These are phyloP conservation scores for Heliocybe sulcata DNA, from an alignment of 1,284 basidiomycete genomes.

Conservation along the genomic window DNA sequence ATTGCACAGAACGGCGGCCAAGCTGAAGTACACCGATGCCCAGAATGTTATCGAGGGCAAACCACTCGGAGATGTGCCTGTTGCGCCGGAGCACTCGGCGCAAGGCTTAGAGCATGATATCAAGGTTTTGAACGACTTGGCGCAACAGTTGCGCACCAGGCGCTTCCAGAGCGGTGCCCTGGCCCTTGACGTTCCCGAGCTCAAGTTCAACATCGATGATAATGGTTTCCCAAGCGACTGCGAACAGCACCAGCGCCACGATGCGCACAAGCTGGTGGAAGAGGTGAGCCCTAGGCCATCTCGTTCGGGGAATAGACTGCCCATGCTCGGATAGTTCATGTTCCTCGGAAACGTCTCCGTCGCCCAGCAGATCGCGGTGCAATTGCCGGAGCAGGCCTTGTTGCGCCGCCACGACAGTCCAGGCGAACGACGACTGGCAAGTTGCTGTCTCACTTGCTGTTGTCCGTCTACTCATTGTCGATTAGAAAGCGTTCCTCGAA, in stretches of 20 bases:
- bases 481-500: constrained; percentile 66
- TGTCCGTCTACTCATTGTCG: constrained; percentile 7
- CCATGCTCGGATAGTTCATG: constrained; percentile 67
- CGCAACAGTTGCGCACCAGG: constrained; percentile 66
- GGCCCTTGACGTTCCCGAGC: constrained; percentile 61
- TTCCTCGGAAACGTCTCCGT: constrained; percentile 86
- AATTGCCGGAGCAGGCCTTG: constrained; percentile 91
- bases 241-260: constrained; percentile 50
- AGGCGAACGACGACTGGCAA: constrained; percentile 80
- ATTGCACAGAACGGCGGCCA: constrained; percentile 67
- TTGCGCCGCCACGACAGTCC: constrained; percentile 92
- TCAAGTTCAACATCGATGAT: constrained; percentile 81
- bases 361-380: constrained; percentile 88
- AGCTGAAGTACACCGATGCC: constrained; percentile 79
- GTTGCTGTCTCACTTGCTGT: constrained; percentile 16
- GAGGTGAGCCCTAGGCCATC: constrained; percentile 51
- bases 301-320: not conserved
- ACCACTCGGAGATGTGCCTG: constrained; percentile 41
- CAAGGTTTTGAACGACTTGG: constrained; percentile 59
- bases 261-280: constrained; percentile 83
- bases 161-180: constrained; percentile 84
- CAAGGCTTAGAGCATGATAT: constrained; percentile 74
- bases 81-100: constrained; percentile 50
- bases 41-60: constrained; percentile 80
- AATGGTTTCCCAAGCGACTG: constrained; percentile 83